These are phyloP conservation scores for Dryas drummondii DNA, from an alignment of 306 rosid species.

Conservation along the genomic window DNA sequence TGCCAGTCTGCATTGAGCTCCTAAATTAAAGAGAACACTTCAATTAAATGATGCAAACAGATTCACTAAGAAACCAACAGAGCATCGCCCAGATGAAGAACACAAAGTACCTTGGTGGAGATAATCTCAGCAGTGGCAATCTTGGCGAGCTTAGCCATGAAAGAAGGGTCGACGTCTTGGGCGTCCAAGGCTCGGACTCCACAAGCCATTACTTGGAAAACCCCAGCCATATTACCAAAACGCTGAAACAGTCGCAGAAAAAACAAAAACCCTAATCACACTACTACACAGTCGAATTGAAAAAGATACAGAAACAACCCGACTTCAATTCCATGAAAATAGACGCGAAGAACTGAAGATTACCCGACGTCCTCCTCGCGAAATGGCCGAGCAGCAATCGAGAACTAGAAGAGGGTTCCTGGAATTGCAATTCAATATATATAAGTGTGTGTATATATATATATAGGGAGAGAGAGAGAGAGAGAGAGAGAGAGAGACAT, in stretches of 20 bases:
- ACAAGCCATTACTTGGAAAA: slow-evolving; percentile 88
- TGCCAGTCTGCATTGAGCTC: slow-evolving; percentile 91
- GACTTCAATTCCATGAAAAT: slow-evolving; percentile 9
- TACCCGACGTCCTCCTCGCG: slow-evolving; percentile 96
- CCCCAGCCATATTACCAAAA: slow-evolving; percentile 92
- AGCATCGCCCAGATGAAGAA: not conserved
- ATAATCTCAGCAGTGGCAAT: slow-evolving; percentile 86
- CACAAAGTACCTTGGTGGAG: slow-evolving; percentile 74
- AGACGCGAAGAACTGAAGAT: slow-evolving; percentile 2
- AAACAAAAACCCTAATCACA: not conserved
- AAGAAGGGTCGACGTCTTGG: slow-evolving; percentile 63
- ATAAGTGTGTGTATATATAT: not conserved
- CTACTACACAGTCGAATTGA: not conserved
- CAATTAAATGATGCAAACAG: slow-evolving; percentile 10
- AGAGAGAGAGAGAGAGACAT: slow-evolving; percentile 1
- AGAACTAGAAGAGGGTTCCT: slow-evolving; percentile 85
- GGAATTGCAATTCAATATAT: slow-evolving; percentile 20
- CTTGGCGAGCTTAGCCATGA: slow-evolving; percentile 85
- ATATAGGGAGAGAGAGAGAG: not conserved
- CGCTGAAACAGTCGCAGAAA: slow-evolving; percentile 46
- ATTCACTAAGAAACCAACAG: not conserved
- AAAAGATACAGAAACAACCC: not conserved
- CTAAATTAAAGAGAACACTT: slow-evolving; percentile 44
- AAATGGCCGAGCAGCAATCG: slow-evolving; percentile 74
- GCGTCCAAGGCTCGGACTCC: slow-evolving; percentile 75